These are phyloP conservation scores for Cronartium quercuum DNA, from an alignment of 1,284 basidiomycete species.

Conservation along the genomic window DNA sequence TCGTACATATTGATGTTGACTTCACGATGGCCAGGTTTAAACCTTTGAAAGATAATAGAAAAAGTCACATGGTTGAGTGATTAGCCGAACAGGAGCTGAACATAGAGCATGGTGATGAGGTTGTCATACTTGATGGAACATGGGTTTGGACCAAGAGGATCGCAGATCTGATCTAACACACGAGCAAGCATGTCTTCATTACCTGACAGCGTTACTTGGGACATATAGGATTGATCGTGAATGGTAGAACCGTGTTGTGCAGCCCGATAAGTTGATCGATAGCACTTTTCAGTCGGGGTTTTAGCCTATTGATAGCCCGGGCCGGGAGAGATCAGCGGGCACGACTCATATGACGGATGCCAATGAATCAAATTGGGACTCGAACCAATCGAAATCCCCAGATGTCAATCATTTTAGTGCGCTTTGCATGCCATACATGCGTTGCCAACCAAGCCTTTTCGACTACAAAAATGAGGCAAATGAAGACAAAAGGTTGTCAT, in stretches of 20 bases:
- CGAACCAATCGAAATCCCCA: slow-evolving; percentile 80
- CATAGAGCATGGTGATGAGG: slow-evolving; percentile 39
- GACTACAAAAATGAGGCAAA: slow-evolving; percentile 52
- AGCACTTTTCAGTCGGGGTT: slow-evolving; percentile 80
- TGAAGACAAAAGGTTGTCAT: neutral
- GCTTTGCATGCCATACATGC: slow-evolving; percentile 87
- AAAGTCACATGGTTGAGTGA: too few relatives aligned
- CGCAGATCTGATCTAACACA: slow-evolving; percentile 53
- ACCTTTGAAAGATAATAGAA: neutral
- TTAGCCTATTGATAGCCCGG: slow-evolving; percentile 57
- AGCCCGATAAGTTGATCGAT: slow-evolving; percentile 78
- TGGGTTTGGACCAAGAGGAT: slow-evolving; percentile 33
- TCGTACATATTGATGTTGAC: neutral
- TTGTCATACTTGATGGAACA: slow-evolving; percentile 38
- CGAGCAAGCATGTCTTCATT: slow-evolving; percentile 56
- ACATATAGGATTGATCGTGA: slow-evolving; percentile 78
- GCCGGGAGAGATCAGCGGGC: too few relatives aligned
- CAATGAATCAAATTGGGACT: slow-evolving; percentile 8
- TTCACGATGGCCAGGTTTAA: neutral
- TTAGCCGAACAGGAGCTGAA: too few relatives aligned
- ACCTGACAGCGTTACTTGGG: slow-evolving; percentile 66
- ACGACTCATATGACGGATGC: too few relatives aligned
- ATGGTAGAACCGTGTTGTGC: slow-evolving; percentile 69
- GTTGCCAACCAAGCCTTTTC: slow-evolving; percentile 86
- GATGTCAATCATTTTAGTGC: slow-evolving; percentile 81